Conservation (phyloP, 163 green algal genomes). For the Botryococcus braunii region DNA sequence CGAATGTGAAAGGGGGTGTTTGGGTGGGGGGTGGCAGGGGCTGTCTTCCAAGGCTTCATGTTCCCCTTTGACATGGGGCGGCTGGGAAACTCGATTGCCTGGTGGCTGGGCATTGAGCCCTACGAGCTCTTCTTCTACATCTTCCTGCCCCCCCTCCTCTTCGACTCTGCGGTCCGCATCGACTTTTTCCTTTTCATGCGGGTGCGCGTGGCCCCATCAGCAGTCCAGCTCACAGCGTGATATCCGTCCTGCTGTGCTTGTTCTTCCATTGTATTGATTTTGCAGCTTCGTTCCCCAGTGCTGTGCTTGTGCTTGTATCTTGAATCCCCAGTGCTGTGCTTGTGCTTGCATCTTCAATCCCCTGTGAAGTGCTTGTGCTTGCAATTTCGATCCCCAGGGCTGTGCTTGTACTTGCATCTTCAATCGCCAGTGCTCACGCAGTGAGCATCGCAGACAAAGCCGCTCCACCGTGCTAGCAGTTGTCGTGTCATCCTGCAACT, state of each 20-base stretch:
- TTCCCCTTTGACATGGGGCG: slow-evolving; percentile 36
- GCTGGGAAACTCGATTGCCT: slow-evolving; percentile 64
- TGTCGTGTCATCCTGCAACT: no score
- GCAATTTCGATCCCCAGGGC: no score
- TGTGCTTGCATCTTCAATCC: background rate
- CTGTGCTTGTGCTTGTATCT: background rate
- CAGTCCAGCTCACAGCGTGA: no score
- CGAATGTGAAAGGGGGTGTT: no score
- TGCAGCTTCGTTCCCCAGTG: background rate
- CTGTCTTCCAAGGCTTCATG: slow-evolving; percentile 22
- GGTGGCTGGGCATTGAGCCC: slow-evolving; percentile 70
- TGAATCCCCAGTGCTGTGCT: background rate
- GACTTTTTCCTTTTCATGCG: slow-evolving; percentile 91
- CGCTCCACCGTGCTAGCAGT: no score
- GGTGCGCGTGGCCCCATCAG: no score
- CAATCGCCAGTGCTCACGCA: no score
- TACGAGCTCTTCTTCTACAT: slow-evolving; percentile 86
- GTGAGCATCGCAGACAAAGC: no score
- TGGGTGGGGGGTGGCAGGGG: slow-evolving; percentile 4
- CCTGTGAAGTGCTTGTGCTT: no score
- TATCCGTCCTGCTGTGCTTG: no score
- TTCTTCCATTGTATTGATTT: slow-evolving; percentile 3
- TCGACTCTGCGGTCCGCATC: slow-evolving; percentile 75
- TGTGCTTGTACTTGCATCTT: no score
- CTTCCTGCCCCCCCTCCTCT: slow-evolving; percentile 82